Evolutionary conservation across 2,329 filamentous ascomycete genomes (phyloP).

Genomic region (Neofusicoccum cordaticola): DNA sequence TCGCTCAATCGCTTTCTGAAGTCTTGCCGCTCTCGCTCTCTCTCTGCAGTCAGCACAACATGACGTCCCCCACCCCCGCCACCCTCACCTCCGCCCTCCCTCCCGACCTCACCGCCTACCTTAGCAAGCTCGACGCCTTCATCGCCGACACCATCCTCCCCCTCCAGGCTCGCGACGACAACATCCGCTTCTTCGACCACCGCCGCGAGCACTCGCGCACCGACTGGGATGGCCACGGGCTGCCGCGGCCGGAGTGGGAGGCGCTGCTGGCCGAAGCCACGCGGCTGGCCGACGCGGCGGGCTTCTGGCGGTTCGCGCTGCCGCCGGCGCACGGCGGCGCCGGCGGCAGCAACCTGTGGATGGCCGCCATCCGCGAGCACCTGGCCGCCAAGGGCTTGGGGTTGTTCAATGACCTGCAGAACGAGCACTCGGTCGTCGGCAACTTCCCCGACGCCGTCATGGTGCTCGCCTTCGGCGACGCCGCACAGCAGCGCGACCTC

Average conservation of each 20-base stretch:
- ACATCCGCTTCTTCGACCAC: constrained; percentile 65
- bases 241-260: constrained; percentile 60
- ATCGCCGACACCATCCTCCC: constrained; percentile 54
- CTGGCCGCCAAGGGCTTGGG: constrained; percentile 58
- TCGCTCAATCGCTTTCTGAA: not conserved
- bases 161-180: constrained; percentile 56
- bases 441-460: constrained; percentile 63
- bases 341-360: constrained; percentile 58
- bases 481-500: constrained; percentile 53
- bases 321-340: constrained; percentile 56
- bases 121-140: constrained; percentile 55
- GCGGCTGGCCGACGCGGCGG: constrained; percentile 55
- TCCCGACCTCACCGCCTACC: constrained; percentile 46
- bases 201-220: constrained; percentile 61
- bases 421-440: constrained; percentile 60
- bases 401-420: constrained; percentile 63
- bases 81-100: constrained; percentile 58
- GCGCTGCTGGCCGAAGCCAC: constrained; percentile 50
- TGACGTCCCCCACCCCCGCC: not conserved
- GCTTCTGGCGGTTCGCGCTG: constrained; percentile 59
- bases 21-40: not conserved
- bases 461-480: constrained; percentile 59
- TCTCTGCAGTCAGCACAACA: not conserved
- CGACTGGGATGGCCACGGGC: constrained; percentile 57
- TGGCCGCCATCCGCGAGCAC: constrained; percentile 61